Base-by-base conservation (phyloP, 768 basidiomycete species). In the Phylloporus sp. region DNA sequence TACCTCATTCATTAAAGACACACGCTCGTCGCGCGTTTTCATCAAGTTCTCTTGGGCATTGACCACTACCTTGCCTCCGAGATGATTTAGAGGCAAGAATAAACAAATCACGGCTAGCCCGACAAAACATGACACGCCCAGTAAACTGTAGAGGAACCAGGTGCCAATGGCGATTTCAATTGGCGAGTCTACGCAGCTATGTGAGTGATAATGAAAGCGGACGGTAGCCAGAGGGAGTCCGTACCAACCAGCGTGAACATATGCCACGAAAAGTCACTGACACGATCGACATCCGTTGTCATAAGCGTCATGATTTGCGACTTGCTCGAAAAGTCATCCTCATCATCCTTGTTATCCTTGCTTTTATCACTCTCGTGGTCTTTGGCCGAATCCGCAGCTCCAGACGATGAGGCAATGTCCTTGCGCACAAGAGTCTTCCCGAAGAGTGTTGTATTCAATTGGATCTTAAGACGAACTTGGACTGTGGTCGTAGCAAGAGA, bases 231-330 rank as follows among this genome's bases (percentile, higher is more conserved):
- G 27, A 32, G 8, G 31, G 28, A 24, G 12, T 15, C 62, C 79
- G 44, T 55, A 85, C 87, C 86, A 48, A 91, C 75, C 34, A 91
- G 77, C 1, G 85, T 73, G 63, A 88, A 91, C 46, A 86, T 57
- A 64, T 91, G 86, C 82, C 83, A 88, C 2, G 83, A 71, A 61
- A 95, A 90, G 45, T 95, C 90, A 66, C 86, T 83, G 55, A 95
- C 85, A 49, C 93, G 80, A 66, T 95, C 91, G 26, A 94, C 91
- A 58, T 97, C 93, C 6, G 91, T 93, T 6, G 93, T 95, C 89
- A 95, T 94, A 26, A 95, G 79, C 3, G 90, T 95, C 92, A 95
- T 94, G 60, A 97, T 84, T 71, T 95, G 81, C 6, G 81, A 80
- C 62, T 85, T 84, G 63, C 78, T 82, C 9, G 81, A 81, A 56